Conservation (phyloP, 768 basidiomycete genomes). For the Leucocoprinus birnbaumii region DNA sequence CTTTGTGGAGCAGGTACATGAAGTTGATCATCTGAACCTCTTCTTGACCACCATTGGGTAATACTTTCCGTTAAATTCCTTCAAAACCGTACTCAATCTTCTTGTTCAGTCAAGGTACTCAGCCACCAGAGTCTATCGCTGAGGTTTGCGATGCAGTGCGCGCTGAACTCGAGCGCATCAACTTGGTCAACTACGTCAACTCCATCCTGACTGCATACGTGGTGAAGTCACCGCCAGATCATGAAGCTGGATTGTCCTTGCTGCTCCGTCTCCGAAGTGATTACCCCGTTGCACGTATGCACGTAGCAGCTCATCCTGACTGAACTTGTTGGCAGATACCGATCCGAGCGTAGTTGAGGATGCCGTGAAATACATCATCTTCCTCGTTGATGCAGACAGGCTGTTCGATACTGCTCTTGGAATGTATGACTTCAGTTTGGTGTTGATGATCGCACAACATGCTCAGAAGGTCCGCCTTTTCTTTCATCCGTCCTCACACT, state of each 20-base stretch:
- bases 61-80: conserved; percentile 15
- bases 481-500: not conserved
- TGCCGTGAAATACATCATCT: conserved; percentile 97
- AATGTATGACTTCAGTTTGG: conserved; percentile 98
- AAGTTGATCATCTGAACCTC: conserved; percentile 90
- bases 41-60: conserved; percentile 87
- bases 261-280: conserved; percentile 78
- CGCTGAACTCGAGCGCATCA: conserved; percentile 63
- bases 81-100: not conserved
- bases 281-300: no score
- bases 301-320: no score
- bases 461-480: conserved; percentile 76
- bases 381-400: conserved; percentile 88
- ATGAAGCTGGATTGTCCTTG: conserved; percentile 78
- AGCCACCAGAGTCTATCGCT: conserved; percentile 56
- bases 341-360: conserved; percentile 85
- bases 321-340: conserved; percentile 29
- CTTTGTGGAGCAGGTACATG: conserved; percentile 84
- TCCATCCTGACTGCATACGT: conserved; percentile 91
- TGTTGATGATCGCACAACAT: conserved; percentile 94
- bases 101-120: conserved; percentile 52
- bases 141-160: conserved; percentile 78
- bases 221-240: conserved; percentile 87
- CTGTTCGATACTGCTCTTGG: conserved; percentile 95
- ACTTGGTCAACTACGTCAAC: conserved; percentile 81